These are phyloP conservation scores for Sporothrix globosa DNA, from an alignment of 2,329 filamentous ascomycete species.

Conservation along the genomic window DNA sequence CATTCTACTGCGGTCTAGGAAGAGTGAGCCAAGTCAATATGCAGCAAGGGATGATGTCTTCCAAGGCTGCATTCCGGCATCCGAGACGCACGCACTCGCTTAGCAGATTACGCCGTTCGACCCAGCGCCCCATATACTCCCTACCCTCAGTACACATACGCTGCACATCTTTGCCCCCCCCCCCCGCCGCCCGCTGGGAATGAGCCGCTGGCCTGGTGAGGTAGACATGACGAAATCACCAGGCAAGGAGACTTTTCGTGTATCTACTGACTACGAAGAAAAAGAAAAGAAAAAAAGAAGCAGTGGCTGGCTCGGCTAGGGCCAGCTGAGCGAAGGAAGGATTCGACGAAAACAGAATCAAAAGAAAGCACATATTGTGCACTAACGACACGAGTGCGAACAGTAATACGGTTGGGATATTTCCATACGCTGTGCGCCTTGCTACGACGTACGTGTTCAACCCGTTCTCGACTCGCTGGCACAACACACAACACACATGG, in stretches of 20 bases:
- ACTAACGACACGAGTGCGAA: slow-evolving; percentile 2
- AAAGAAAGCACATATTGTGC: slow-evolving; percentile 13
- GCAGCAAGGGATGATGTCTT: neutral
- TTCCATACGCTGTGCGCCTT: neutral
- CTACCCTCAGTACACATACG: neutral
- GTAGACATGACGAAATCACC: slow-evolving; percentile 2
- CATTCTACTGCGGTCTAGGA: neutral
- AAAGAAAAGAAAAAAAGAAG: neutral
- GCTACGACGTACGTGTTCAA: neutral
- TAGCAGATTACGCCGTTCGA: neutral
- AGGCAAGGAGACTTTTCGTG: no score
- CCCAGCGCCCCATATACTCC: neutral
- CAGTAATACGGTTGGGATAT: neutral
- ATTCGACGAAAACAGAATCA: neutral
- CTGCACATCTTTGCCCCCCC: neutral
- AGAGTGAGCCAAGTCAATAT: neutral
- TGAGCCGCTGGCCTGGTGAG: neutral
- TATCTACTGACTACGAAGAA: neutral
- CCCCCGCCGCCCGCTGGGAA: no score
- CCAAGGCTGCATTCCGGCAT: neutral
- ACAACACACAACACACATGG: slow-evolving; percentile 8
- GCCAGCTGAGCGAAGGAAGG: neutral
- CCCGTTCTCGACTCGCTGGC: neutral
- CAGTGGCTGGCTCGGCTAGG: neutral
- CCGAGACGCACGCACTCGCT: slow-evolving; percentile 6